Evolutionary conservation across 345 rosid genomes (phyloP), one percentile per base, ranked within the genome.

Genomic region (Lepidium didymum): DNA sequence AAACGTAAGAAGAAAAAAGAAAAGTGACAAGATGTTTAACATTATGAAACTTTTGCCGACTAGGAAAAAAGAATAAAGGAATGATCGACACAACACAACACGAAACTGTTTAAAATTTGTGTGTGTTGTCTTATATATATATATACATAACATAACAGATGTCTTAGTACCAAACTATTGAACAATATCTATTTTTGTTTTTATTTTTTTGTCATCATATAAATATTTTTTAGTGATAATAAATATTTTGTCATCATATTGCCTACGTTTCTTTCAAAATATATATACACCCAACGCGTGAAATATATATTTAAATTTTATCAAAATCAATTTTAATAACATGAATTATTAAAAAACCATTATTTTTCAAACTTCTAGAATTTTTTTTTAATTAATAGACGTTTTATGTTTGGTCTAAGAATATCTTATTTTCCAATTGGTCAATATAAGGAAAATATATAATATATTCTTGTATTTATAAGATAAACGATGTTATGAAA

Each of bases 121-220:
- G 60, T 42, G n/a, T n/a, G n/a, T n/a, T n/a, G n/a, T n/a, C n/a
- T n/a, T n/a, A n/a, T n/a, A n/a, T 73, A 66, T 66, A 41, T 73
- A 59, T 33, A 59, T 29, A 29, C 33, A 6, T 29, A 4, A 27
- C 43, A 23, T 59, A 34, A 67, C 73, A 67, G 54, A 27, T 73
- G 72, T 59, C 77, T 67, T 66, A 51, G 36, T 59, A 31, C 13
- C 33, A 42, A 73, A 62, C 73, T 35, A 66, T 73, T 66, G 56
- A 49, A 41, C 0, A 38, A 4, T 40, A 9, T 46, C 8, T 38
- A 41, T 23, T 51, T 70, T 67, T 66, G 45, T 57, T 46, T 13
- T 66, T 31, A 56, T 64, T 27, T 2, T 27, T 27, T 66, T 66
- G 45, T 56, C 46, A 25, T 66, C 38, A 64, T 64, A 56, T 57